These are phyloP conservation scores for Rhodotorula glutinis DNA, from an alignment of 1,284 basidiomycete species.

Conservation along the genomic window DNA sequence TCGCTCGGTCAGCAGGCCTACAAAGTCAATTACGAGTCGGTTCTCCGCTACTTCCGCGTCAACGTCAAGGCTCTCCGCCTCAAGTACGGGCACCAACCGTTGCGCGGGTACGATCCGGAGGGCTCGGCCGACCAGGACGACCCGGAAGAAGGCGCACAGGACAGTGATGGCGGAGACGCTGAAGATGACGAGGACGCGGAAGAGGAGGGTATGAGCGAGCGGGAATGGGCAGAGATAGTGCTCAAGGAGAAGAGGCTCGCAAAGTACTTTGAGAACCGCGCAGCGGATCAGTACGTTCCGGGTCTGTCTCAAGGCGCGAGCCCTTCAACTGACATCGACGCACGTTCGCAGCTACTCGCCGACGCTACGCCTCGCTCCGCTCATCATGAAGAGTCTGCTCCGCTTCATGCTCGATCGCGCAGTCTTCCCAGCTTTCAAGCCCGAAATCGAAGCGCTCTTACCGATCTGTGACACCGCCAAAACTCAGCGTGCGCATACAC, in stretches of 20 bases:
- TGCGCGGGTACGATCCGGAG: slow-evolving; percentile 17
- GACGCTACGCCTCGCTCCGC: slow-evolving; percentile 12
- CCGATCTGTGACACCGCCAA: slow-evolving; percentile 1
- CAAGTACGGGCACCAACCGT: slow-evolving; percentile 16
- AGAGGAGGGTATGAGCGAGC: slow-evolving; percentile 3
- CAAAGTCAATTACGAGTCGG: neutral
- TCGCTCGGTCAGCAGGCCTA: slow-evolving; percentile 1
- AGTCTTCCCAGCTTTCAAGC: slow-evolving; percentile 3
- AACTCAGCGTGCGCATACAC: slow-evolving; percentile 7
- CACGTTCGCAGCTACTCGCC: slow-evolving; percentile 5
- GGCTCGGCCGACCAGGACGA: neutral
- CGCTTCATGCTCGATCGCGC: slow-evolving; percentile 17
- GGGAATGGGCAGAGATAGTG: slow-evolving; percentile 2
- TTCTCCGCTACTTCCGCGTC: slow-evolving; percentile 10
- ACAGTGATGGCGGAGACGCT: neutral
- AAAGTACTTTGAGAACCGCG: slow-evolving; percentile 13
- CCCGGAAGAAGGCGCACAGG: slow-evolving; percentile 3
- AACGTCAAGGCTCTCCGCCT: neutral
- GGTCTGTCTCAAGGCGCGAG: too few relatives aligned
- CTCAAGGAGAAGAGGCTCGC: slow-evolving; percentile 1
- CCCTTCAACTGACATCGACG: neutral
- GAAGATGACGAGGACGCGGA: neutral
- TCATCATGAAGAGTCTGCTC: slow-evolving; percentile 10
- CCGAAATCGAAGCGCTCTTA: slow-evolving; percentile 2
- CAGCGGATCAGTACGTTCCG: slow-evolving; percentile 11